Base-by-base conservation (phyloP, 108 stramenopile species). In the Mayamaea pseudoterrestris region DNA sequence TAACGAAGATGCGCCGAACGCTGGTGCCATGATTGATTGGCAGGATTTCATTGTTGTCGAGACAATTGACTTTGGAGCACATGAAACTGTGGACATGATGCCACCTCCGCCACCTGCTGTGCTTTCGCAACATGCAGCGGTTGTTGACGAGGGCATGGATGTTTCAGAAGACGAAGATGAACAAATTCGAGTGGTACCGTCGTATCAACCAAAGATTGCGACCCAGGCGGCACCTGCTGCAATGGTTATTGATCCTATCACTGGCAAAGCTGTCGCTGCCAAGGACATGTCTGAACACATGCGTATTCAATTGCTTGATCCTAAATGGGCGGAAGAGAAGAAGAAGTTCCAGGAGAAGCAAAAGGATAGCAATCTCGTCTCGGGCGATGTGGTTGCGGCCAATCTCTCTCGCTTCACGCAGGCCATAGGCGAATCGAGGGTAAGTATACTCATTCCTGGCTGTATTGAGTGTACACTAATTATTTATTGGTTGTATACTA, bases 1-100 rank as follows among this genome's bases (percentile, higher is more conserved):
- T 9, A 56, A 58, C 21, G 55, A 68, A 28, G 50, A 69, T 41
- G 61, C 69, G 49, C 78, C 76, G 23, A 74, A 80, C 37, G 51
- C 61, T 20, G 74, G 58, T 23, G 60, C 82, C 48, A 40, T 78
- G 30, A 73, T 64, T 21, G 98, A 98, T 66, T 98, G 98, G 98
- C 90, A 95, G 64, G 94, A 97, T 60, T 98, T 98, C 60, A 91
- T 93, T 0, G 91, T 98, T 5, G 98, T 98, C 21, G 98, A 97
- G 65, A 95, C 93, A 21, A 97, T 98, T 55, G 94, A 93, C 30
- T 97, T 98, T 67, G 63, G 71, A 0, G 65, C 53, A 17, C 86
- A 95, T 53, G 94, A 95, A 73, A 68, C 80, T 54, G 61, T 42
- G 3, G 55, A 56, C 36, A 30, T 69, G 27, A 53, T 68, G 28